Evolutionary conservation across 2,329 filamentous ascomycete genomes (phyloP), one percentile per base, ranked within the genome.

Genomic region (Botrytis squamosa): DNA sequence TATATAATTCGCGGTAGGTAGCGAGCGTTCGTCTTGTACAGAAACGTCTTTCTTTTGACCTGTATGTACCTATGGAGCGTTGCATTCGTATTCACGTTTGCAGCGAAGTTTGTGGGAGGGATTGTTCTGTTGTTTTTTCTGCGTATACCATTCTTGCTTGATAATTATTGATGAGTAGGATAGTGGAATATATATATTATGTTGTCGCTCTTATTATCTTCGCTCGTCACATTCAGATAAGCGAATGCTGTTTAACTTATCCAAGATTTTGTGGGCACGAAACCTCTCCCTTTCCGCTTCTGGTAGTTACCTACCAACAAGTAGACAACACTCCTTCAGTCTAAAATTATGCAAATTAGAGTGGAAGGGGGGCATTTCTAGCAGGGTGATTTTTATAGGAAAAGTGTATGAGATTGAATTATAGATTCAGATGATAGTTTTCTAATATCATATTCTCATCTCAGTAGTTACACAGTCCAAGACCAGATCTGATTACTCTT

Each of bases 121-220:
- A 3, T 12, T 57, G 3, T 42, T 42, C 36, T 29, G 66, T n/a
- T 33, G 40, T 22, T 29, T 7, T 33, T 33, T 16, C n/a, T 40
- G 69, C 49, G 44, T 71, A 71, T 71, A 71, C 59, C 69, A 64
- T 71, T 64, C 69, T 49, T 49, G 33, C 44, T 49, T 55, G n/a
- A 64, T 64, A n/a, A 36, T 14, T 18, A 18, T 42, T 63, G 7
- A 33, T 52, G 14, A 38, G 18, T 52, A 49, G 40, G 57, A 20
- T 64, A 29, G 14, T 55, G 63, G 42, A 33, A 25, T 55, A 18
- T 38, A 52, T 25, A 55, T 68, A 1, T n/a, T 3, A n/a, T 42
- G 12, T n/a, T 40, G 8, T 42, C 18, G 14, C 14, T n/a, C 7
- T 63, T n/a, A 18, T 18, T 4, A n/a, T 42, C 36, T 57, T 10